phyloP scores from a whole-genome alignment of 768 basidiomycete genomes.

The Mrakia blollopis region DNA sequence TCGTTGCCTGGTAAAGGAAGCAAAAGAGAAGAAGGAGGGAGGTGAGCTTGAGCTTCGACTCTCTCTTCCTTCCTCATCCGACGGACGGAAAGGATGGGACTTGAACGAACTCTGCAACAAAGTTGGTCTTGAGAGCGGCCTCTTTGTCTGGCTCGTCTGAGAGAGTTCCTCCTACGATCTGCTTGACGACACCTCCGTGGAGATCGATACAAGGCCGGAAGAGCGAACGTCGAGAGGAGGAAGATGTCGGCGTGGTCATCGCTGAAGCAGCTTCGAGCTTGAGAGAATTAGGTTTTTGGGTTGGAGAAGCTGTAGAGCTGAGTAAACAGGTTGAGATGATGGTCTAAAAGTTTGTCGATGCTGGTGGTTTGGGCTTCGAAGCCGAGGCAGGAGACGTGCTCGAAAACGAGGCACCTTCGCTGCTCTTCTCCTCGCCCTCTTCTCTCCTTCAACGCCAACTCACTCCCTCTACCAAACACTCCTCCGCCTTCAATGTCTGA shows the following conservation, averaged over 20 bases:
- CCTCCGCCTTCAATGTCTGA: conserved; percentile 21
- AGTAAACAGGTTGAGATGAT: too few species aligned
- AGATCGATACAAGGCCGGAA: conserved; percentile 97
- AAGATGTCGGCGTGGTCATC: not conserved
- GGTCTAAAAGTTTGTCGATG: too few species aligned
- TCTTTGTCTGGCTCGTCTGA: conserved; percentile 74
- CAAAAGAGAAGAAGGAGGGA: not conserved
- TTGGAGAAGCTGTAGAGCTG: too few species aligned
- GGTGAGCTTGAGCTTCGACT: not conserved
- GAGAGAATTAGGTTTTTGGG: too few species aligned
- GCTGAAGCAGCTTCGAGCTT: not conserved
- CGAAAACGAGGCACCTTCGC: not conserved
- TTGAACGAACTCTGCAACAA: conserved; percentile 80
- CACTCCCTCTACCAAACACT: not conserved
- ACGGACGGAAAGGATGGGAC: conserved; percentile 38
- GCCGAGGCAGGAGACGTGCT: not conserved
- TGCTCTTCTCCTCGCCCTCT: not conserved
- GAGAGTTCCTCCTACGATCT: conserved; percentile 93
- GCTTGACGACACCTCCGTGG: conserved; percentile 92
- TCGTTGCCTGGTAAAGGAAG: conserved; percentile 55
- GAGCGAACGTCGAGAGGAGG: conserved; percentile 36
- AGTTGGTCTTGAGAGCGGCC: conserved; percentile 91
- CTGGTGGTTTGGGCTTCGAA: too few species aligned
- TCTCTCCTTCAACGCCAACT: not conserved
- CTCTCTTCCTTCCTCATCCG: too few species aligned